Evolutionary conservation across 2,329 filamentous ascomycete species (phyloP), one percentile per base, ranked within the genome.

Genomic region (Apiospora saccharicola): DNA sequence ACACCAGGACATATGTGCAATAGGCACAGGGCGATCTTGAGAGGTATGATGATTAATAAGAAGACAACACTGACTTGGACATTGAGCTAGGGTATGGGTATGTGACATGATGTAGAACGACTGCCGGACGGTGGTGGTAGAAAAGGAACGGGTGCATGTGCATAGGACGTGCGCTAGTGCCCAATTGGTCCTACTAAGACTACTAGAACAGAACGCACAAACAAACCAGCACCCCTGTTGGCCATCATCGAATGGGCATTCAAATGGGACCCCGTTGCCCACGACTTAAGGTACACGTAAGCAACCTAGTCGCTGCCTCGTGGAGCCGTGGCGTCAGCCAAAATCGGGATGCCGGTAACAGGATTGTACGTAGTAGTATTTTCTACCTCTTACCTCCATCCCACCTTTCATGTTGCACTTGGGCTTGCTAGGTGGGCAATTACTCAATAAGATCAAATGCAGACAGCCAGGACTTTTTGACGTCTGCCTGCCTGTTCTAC

Each of bases 71-170:
- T 19, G 53, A 61, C 26, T 26, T 16, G 4, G 24, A 51, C n/a
- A 2, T 51, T 8, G 10, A 24, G 49, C 46, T 49, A 49, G 47
- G 47, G 10, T 22, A 24, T 24, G 47, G 37, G 37, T 41, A 41
- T 30, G 51, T 53, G 24, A 53, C 30, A 57, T 57, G 24, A 34
- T 34, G 51, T 61, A 64, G 57, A 22, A 41, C 22, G 16, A 64
- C 57, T 64, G 57, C 57, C 57, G 34, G 22, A 34, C 57, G 19
- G 41, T n/a, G n/a, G 57, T 37, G 14, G 57, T 64, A 37, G 30
- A 12, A n/a, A 41, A 37, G 53, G 53, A 61, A 37, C 53, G 53
- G 57, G 57, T 37, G 57, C 57, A 64, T 64, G 57, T 64, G 57
- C 57, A 64, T 41, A 64, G 30, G 7, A 41, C 57, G 57, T 64